These are phyloP conservation scores for Kockiozyma suomiensis DNA, from an alignment of 805 yeast species.

Conservation along the genomic window DNA sequence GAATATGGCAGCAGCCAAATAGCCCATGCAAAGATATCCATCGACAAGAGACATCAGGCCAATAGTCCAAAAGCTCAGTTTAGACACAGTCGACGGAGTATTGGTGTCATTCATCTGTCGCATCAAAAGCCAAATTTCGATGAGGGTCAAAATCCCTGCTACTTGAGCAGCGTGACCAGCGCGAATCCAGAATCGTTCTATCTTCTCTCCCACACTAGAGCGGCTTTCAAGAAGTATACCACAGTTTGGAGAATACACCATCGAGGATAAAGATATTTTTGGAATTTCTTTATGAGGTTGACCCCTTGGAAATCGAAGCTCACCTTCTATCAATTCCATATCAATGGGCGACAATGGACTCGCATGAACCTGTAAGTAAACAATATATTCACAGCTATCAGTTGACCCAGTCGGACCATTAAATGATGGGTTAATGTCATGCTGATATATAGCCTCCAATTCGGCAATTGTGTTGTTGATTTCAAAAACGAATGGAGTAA, in stretches of 20 bases:
- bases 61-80: conserved; percentile 70
- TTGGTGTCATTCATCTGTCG: conserved; percentile 70
- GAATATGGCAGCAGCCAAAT: conserved; percentile 60
- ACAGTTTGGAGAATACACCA: conserved; percentile 88
- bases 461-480: conserved; percentile 51
- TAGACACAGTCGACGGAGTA: conserved; percentile 79
- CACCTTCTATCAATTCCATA: conserved; percentile 67
- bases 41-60: conserved; percentile 67
- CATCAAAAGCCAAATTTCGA: conserved; percentile 60
- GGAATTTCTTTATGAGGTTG: conserved; percentile 70
- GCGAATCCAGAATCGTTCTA: conserved; percentile 48
- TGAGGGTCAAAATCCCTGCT: conserved; percentile 51
- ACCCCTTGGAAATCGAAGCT: conserved; percentile 73
- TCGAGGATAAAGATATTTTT: conserved; percentile 54
- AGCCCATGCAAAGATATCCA: conserved; percentile 65
- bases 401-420: conserved; percentile 42
- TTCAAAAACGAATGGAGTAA: conserved; percentile 59
- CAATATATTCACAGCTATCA: conserved; percentile 65
- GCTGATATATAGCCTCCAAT: conserved; percentile 46
- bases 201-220: conserved; percentile 56
- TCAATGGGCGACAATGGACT: conserved; percentile 58
- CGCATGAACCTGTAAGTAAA: conserved; percentile 69
- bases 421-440: conserved; percentile 34
- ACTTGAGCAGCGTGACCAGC: conserved; percentile 43
- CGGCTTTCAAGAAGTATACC: conserved; percentile 56